A percentile compares a stretch with the other conserved stretches of the same genome.
Conservation (phyloP, 164 flowering plant genomes). For the Nymphaea colorata region DNA sequence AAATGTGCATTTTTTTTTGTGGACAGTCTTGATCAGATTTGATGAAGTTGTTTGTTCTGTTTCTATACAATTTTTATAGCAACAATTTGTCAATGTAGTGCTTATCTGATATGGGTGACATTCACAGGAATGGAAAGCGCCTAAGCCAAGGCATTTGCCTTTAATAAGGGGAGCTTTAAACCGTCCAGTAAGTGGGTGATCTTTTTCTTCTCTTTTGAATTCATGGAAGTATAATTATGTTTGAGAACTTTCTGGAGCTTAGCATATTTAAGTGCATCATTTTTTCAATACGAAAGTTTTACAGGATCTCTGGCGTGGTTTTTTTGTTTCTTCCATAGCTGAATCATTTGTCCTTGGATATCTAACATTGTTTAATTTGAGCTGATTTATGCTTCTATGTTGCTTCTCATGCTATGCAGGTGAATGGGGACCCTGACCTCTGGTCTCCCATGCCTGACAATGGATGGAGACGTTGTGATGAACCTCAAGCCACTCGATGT, state of each 20-base stretch:
- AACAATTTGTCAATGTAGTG: neutral
- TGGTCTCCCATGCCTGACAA: slow-evolving; percentile 72
- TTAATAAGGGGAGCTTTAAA: slow-evolving; percentile 67
- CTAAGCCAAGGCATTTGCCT: slow-evolving; percentile 62
- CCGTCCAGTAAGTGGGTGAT: slow-evolving; percentile 36
- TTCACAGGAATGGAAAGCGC: slow-evolving; percentile 70
- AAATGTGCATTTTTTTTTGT: too few relatives aligned
- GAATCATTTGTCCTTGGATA: neutral
- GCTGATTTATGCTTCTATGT: neutral
- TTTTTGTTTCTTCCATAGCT: neutral
- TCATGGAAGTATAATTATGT: neutral
- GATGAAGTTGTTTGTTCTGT: too few relatives aligned
- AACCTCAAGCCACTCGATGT: slow-evolving; percentile 27
- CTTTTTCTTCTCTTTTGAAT: neutral
- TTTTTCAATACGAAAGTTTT: neutral
- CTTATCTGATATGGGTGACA: neutral
- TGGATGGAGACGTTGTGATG: slow-evolving; percentile 62
- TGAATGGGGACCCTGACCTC: slow-evolving; percentile 40
- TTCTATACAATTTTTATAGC: too few relatives aligned
- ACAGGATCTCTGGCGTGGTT: neutral
- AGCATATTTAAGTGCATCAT: neutral
- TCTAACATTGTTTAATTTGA: neutral
- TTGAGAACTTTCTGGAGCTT: neutral
- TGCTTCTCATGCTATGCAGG: slow-evolving; percentile 20
- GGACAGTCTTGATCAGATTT: too few relatives aligned